These are phyloP conservation scores for Imleria badia DNA, from an alignment of 768 basidiomycete genomes.

Conservation along the genomic window DNA sequence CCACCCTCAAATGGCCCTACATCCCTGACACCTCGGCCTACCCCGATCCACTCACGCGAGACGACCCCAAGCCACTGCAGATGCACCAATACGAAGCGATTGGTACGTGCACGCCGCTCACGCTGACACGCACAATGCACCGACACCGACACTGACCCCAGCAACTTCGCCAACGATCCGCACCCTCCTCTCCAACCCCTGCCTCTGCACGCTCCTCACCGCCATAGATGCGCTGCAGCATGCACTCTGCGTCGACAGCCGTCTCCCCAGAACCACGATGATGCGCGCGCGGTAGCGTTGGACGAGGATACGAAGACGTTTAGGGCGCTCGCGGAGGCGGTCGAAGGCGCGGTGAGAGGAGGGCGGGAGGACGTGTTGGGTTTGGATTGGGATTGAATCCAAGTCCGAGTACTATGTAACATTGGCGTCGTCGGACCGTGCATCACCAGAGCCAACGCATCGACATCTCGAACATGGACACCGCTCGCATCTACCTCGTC, in stretches of 20 bases:
- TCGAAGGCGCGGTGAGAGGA: slow-evolving; percentile 65
- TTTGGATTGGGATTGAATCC: slow-evolving; percentile 61
- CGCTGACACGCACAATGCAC: not conserved
- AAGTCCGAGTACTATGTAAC: too few species aligned
- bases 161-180: slow-evolving; percentile 70
- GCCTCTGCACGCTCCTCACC: slow-evolving; percentile 50
- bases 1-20: slow-evolving; percentile 83
- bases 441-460: too few species aligned
- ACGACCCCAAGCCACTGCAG: slow-evolving; percentile 81
- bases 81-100: slow-evolving; percentile 77
- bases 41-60: slow-evolving; percentile 79
- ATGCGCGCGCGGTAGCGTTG: slow-evolving; percentile 22
- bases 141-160: too few species aligned
- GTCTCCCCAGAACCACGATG: slow-evolving; percentile 36
- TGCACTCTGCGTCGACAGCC: slow-evolving; percentile 58
- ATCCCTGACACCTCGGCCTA: slow-evolving; percentile 78
- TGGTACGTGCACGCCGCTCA: slow-evolving; percentile 45
- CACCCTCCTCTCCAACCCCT: slow-evolving; percentile 51
- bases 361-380: slow-evolving; percentile 52
- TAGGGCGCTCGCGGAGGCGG: slow-evolving; percentile 60
- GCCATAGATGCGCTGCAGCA: slow-evolving; percentile 59
- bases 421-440: too few species aligned
- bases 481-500: too few species aligned
- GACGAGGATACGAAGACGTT: slow-evolving; percentile 55
- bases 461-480: too few species aligned